These are phyloP conservation scores for Amborella trichopoda DNA, from an alignment of 164 flowering plant species.

Conservation along the genomic window DNA sequence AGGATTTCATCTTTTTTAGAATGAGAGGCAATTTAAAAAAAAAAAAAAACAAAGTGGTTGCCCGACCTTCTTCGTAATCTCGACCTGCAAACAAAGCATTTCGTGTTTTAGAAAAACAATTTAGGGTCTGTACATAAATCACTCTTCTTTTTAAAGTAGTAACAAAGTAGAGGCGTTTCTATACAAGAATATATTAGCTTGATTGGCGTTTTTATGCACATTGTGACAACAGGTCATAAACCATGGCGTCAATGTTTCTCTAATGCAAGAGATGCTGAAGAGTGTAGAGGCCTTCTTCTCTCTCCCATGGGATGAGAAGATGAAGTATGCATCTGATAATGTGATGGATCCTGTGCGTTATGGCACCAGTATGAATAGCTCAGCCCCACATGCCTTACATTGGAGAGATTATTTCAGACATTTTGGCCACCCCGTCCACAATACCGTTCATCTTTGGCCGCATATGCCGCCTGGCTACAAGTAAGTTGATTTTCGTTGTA, in stretches of 20 bases:
- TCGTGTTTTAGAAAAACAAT: too few species aligned
- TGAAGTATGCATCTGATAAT: constrained; percentile 15
- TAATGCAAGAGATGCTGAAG: constrained; percentile 18
- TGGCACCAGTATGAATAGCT: constrained; percentile 20
- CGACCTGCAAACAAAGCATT: neutral
- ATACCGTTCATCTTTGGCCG: constrained; percentile 20
- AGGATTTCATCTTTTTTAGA: too few species aligned
- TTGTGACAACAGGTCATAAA: constrained; percentile 11
- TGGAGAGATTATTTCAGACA: constrained; percentile 24
- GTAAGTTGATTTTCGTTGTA: too few species aligned
- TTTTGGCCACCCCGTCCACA: constrained; percentile 16
- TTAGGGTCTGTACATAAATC: too few species aligned
- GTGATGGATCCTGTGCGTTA: constrained; percentile 16
- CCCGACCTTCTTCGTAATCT: neutral
- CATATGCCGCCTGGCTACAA: constrained; percentile 15
- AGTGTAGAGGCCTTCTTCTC: constrained; percentile 16
- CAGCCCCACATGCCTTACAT: constrained; percentile 9
- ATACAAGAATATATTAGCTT: neutral
- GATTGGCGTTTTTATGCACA: neutral
- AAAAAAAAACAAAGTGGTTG: too few species aligned
- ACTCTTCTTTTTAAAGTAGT: neutral
- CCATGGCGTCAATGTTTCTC: constrained; percentile 13
- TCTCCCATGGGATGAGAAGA: constrained; percentile 17
- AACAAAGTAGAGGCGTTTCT: neutral
- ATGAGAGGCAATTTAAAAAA: too few species aligned